These are phyloP conservation scores for Cryptococcus depauperatus DNA, from an alignment of 1,284 basidiomycete genomes.

Conservation along the genomic window DNA sequence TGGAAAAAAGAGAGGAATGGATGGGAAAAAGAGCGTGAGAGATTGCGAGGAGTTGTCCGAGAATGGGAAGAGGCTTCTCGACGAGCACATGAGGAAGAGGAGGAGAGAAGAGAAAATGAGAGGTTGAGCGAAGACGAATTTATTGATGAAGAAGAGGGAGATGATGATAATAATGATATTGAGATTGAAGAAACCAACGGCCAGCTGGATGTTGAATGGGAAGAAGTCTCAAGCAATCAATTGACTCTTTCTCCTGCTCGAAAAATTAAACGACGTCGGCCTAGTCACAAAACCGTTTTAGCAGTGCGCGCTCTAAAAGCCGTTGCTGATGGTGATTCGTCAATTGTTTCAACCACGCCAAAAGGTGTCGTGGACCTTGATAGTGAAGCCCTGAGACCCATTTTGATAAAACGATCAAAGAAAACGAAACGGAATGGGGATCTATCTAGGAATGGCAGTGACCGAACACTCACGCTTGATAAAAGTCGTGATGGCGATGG, in stretches of 20 bases:
- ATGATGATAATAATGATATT: slow-evolving; percentile 24
- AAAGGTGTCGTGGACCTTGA: background rate
- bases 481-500: slow-evolving; percentile 11
- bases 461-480: slow-evolving; percentile 14
- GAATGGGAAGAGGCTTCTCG: slow-evolving; percentile 66
- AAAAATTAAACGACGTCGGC: slow-evolving; percentile 24
- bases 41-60: slow-evolving; percentile 62
- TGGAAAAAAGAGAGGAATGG: slow-evolving; percentile 70
- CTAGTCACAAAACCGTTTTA: slow-evolving; percentile 26
- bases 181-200: slow-evolving; percentile 33
- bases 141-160: slow-evolving; percentile 31
- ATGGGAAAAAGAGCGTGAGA: slow-evolving; percentile 71
- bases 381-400: background rate
- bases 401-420: background rate
- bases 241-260: slow-evolving; percentile 3
- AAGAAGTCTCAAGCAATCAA: background rate
- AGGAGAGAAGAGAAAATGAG: slow-evolving; percentile 7
- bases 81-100: slow-evolving; percentile 44
- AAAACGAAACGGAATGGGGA: slow-evolving; percentile 1
- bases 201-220: slow-evolving; percentile 5
- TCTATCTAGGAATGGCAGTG: slow-evolving; percentile 5
- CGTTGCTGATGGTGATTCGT: slow-evolving; percentile 9
- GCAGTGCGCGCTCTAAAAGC: slow-evolving; percentile 33
- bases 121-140: slow-evolving; percentile 18
- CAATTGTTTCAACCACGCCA: background rate